Conservation (phyloP, 1,139 yeast genomes). For the Kodamaea sp. region DNA sequence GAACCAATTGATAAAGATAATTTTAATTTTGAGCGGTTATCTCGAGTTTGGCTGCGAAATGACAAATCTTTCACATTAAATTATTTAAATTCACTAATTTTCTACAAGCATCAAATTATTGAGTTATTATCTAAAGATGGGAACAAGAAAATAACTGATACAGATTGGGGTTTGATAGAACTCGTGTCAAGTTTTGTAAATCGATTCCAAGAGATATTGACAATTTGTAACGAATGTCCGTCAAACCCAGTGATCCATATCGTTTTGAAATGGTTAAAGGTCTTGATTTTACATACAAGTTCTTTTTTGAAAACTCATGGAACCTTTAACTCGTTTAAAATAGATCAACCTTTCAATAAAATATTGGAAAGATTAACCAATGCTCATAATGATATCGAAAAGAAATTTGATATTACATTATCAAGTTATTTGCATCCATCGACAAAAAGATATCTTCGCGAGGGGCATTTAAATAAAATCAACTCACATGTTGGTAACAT, state of each 20-base stretch:
- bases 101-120: slow-evolving; percentile 9
- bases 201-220: slow-evolving; percentile 15
- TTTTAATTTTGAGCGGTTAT: slow-evolving; percentile 6
- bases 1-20: slow-evolving; percentile 6
- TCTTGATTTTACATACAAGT: slow-evolving; percentile 17
- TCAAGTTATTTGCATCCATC: slow-evolving; percentile 27
- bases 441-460: slow-evolving; percentile 23
- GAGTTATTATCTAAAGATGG: neutral
- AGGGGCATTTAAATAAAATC: slow-evolving; percentile 17
- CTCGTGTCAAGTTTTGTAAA: slow-evolving; percentile 11
- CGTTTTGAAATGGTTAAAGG: slow-evolving; percentile 21
- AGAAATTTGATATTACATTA: slow-evolving; percentile 17
- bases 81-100: slow-evolving; percentile 9
- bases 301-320: slow-evolving; percentile 6
- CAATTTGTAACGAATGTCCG: slow-evolving; percentile 7
- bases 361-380: slow-evolving; percentile 6
- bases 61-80: slow-evolving; percentile 10
- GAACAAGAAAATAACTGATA: slow-evolving; percentile 6
- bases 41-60: slow-evolving; percentile 7
- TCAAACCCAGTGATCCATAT: slow-evolving; percentile 16
- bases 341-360: slow-evolving; percentile 6
- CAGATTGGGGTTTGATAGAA: slow-evolving; percentile 17
- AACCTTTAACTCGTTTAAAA: slow-evolving; percentile 1
- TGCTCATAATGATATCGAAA: slow-evolving; percentile 14
- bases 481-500: slow-evolving; percentile 9